phyloP scores from a whole-genome alignment of 2,329 filamentous ascomycete species.

The Lasiodiplodia sp. region DNA sequence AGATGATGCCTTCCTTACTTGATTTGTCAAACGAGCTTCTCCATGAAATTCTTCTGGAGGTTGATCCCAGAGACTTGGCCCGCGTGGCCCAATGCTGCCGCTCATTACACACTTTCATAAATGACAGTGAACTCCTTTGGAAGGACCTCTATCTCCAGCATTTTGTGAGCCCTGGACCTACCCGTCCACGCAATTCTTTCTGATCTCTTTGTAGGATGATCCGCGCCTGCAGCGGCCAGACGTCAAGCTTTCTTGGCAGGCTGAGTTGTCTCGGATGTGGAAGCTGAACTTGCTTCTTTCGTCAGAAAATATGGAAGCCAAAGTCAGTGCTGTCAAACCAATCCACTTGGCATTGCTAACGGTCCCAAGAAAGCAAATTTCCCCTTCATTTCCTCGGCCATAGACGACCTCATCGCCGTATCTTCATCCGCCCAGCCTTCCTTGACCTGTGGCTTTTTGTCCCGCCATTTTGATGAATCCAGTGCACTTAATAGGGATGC shows the following conservation, averaged over 20 bases:
- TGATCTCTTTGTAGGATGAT: constrained; percentile 30
- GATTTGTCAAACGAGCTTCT: constrained; percentile 30
- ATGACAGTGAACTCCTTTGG: constrained; percentile 26
- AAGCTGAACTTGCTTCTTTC: constrained; percentile 55
- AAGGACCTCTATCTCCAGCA: constrained; percentile 25
- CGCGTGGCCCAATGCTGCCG: constrained; percentile 24
- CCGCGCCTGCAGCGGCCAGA: constrained; percentile 31
- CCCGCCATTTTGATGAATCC: constrained; percentile 51
- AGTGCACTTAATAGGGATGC: constrained; percentile 59
- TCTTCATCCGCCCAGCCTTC: constrained; percentile 29
- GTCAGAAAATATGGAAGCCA: constrained; percentile 49
- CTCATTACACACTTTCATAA: constrained; percentile 26
- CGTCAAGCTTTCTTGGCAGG: constrained; percentile 42
- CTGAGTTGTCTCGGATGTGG: constrained; percentile 44
- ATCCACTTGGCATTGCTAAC: constrained; percentile 28
- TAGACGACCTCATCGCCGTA: constrained; percentile 47
- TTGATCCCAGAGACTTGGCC: constrained; percentile 19
- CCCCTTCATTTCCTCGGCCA: constrained; percentile 46
- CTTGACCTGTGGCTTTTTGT: constrained; percentile 54
- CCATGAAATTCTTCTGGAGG: constrained; percentile 21
- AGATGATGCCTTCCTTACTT: constrained; percentile 21
- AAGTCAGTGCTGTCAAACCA: constrained; percentile 38
- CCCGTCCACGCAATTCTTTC: neutral
- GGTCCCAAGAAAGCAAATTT: constrained; percentile 42
- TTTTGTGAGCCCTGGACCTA: constrained; percentile 4